A percentile compares a stretch with the other conserved stretches of the same genome.
phyloP scores from a whole-genome alignment of 768 basidiomycete genomes.

The Neoboletus magnificus region DNA sequence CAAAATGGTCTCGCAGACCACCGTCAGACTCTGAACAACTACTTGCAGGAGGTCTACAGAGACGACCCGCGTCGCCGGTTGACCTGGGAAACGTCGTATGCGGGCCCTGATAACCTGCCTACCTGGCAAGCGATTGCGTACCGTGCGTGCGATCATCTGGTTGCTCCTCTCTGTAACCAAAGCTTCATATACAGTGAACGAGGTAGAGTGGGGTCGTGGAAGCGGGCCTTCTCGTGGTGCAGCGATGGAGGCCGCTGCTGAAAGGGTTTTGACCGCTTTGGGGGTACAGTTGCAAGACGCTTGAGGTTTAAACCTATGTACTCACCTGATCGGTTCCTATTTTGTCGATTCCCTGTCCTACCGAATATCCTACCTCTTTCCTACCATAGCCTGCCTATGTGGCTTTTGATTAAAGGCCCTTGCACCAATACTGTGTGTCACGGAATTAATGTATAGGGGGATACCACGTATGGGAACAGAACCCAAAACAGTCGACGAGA shows the following conservation, averaged over 20 bases:
- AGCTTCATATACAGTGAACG: slow-evolving; percentile 11
- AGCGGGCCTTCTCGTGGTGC: slow-evolving; percentile 11
- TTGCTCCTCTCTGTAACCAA: not conserved
- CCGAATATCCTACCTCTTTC: not conserved
- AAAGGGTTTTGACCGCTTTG: slow-evolving; percentile 15
- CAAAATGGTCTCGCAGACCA: slow-evolving; percentile 7
- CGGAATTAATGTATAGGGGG: slow-evolving; percentile 9
- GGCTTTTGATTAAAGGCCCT: not conserved
- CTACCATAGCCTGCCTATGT: not conserved
- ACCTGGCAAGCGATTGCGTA: slow-evolving; percentile 24
- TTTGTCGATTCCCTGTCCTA: not conserved
- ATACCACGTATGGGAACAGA: slow-evolving; percentile 10
- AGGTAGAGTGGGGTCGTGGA: slow-evolving; percentile 23
- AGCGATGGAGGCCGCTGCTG: slow-evolving; percentile 25
- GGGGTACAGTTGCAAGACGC: not conserved
- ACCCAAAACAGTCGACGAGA: slow-evolving; percentile 6
- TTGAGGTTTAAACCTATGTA: not conserved
- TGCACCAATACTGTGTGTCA: not conserved
- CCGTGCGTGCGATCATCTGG: slow-evolving; percentile 10
- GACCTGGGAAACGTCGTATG: slow-evolving; percentile 14
- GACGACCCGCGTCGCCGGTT: slow-evolving; percentile 11
- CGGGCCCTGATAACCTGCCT: slow-evolving; percentile 21
- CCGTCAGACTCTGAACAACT: slow-evolving; percentile 24
- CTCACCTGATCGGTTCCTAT: not conserved
- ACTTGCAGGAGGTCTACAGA: slow-evolving; percentile 18